Evolutionary conservation across 2,329 filamentous ascomycete genomes (phyloP).

Genomic region (Dothidotthia symphoricarpi): DNA sequence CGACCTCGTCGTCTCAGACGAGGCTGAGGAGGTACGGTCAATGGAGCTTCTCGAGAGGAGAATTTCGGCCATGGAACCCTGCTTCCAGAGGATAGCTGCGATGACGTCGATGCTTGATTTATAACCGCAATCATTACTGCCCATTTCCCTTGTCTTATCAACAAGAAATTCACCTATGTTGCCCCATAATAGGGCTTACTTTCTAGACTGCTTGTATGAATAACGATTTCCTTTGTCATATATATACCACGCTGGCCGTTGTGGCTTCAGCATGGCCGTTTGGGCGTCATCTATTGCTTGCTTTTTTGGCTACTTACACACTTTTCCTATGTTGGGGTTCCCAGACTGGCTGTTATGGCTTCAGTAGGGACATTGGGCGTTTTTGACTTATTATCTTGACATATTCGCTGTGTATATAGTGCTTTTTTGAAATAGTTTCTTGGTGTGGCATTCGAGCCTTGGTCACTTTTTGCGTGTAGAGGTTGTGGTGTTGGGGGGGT

Average conservation of each 20-base stretch:
- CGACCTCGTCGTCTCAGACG: conserved; percentile 62
- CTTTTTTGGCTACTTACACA: too few relatives aligned
- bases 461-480: too few relatives aligned
- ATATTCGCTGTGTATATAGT: too few relatives aligned
- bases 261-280: conserved; percentile 14
- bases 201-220: conserved; percentile 30
- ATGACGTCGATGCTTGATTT: conserved; percentile 39
- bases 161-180: conserved; percentile 3
- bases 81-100: conserved; percentile 34
- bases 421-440: too few relatives aligned
- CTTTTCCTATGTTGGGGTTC: background rate
- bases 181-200: conserved; percentile 1
- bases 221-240: conserved; percentile 35
- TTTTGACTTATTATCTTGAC: conserved; percentile 1
- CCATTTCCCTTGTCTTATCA: conserved; percentile 4
- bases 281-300: too few relatives aligned
- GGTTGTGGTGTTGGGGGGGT: too few relatives aligned
- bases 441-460: too few relatives aligned
- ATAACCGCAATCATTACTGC: conserved; percentile 10
- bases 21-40: conserved; percentile 39
- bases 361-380: background rate
- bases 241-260: conserved; percentile 17
- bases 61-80: conserved; percentile 36
- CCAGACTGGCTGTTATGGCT: conserved; percentile 6
- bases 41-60: conserved; percentile 38